Percentiles rank a stretch among this genome's conserved stretches.
phyloP scores from a whole-genome alignment of 2,329 filamentous ascomycete genomes.

The Pseudogymnoascus sp. region DNA sequence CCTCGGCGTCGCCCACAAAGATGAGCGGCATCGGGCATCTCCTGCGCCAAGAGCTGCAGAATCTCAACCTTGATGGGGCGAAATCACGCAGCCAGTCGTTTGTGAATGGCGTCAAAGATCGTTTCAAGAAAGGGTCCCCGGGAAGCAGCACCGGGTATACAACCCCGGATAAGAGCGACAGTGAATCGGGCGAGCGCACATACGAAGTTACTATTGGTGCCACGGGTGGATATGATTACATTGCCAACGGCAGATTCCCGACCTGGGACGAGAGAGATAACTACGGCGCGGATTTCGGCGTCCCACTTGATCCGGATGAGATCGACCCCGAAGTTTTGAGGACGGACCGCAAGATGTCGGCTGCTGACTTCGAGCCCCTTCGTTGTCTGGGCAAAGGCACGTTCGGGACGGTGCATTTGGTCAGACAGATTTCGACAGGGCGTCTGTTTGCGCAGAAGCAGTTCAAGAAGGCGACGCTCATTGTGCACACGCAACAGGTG shows the following conservation, averaged over 20 bases:
- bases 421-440: conserved; percentile 81
- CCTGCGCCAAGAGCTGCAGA: conserved; percentile 66
- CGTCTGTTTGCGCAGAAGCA: conserved; percentile 96
- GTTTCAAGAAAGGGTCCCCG: conserved; percentile 30
- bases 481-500: conserved; percentile 89
- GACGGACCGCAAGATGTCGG: conserved; percentile 72
- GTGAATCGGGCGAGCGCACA: conserved; percentile 56
- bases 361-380: conserved; percentile 72
- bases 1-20: conserved; percentile 36
- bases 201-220: conserved; percentile 75
- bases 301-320: conserved; percentile 38
- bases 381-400: conserved; percentile 93
- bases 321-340: conserved; percentile 44
- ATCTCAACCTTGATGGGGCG: conserved; percentile 55
- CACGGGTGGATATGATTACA: conserved; percentile 71
- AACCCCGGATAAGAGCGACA: conserved; percentile 44
- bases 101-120: conserved; percentile 48
- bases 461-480: conserved; percentile 92
- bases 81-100: conserved; percentile 40
- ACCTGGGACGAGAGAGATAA: conserved; percentile 23
- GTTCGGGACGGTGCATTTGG: conserved; percentile 88
- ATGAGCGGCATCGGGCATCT: conserved; percentile 73
- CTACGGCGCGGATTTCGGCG: conserved; percentile 28
- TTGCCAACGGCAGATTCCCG: conserved; percentile 29
- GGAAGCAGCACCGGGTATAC: conserved; percentile 33